A percentile compares a stretch with the other conserved stretches of the same genome.
Conservation (phyloP, 176 grass and related monocot species). For the Musa schizocarpa region DNA sequence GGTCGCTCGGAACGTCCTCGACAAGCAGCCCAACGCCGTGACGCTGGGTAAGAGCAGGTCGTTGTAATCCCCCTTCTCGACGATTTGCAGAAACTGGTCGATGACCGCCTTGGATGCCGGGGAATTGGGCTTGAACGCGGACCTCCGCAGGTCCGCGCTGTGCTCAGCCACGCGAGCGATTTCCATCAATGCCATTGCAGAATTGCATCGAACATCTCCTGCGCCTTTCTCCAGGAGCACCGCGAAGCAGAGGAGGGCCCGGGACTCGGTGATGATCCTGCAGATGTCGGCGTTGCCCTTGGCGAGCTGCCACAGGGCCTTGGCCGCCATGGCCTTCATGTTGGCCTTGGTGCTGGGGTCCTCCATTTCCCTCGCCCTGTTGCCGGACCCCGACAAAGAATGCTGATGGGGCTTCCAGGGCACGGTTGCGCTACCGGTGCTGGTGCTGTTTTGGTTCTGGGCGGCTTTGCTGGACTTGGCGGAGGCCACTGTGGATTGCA, state of each 20-base stretch:
- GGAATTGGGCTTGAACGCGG: constrained; percentile 7
- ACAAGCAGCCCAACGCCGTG: constrained; percentile 1
- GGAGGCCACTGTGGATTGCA: constrained; percentile 10
- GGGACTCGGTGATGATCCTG: constrained; percentile 11
- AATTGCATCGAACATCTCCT: background rate
- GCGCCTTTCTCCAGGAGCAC: constrained; percentile 6
- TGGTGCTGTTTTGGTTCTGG: background rate
- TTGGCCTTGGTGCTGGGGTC: background rate
- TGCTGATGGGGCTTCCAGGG: too few relatives aligned
- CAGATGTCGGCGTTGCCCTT: constrained; percentile 3
- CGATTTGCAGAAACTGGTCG: background rate
- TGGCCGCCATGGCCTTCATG: constrained; percentile 16
- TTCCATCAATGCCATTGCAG: constrained; percentile 11
- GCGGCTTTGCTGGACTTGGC: constrained; percentile 2
- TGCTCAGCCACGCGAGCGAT: constrained; percentile 7
- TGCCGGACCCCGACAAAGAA: background rate
- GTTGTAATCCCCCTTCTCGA: background rate
- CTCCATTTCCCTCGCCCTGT: background rate
- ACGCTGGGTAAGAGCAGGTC: constrained; percentile 5
- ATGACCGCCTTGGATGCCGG: background rate
- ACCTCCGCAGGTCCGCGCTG: background rate
- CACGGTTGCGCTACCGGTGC: too few relatives aligned
- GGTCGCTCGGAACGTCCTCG: background rate
- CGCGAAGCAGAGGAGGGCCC: constrained; percentile 11
- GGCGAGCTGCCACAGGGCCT: constrained; percentile 7